Conservation (phyloP, 805 yeast genomes). For the Metschnikowia peoriensis region DNA sequence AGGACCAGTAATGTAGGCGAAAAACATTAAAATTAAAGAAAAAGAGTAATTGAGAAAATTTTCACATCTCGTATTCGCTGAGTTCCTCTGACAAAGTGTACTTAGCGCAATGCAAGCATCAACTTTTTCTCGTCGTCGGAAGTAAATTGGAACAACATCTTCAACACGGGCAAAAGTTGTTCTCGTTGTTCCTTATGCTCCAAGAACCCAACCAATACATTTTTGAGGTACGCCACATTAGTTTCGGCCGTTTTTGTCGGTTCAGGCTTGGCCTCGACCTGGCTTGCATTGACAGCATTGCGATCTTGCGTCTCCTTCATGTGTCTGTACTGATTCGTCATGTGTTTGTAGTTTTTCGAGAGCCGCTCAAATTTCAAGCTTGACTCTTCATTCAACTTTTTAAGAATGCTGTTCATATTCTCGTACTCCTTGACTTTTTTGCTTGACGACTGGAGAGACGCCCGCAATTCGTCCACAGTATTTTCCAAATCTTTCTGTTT, state of each 20-base stretch:
- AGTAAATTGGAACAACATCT: conserved; percentile 67
- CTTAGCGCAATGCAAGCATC: conserved; percentile 48
- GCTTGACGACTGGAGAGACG: conserved; percentile 51
- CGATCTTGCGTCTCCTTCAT: conserved; percentile 30
- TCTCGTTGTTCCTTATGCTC: conserved; percentile 92
- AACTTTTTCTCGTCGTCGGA: conserved; percentile 73
- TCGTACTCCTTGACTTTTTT: conserved; percentile 56
- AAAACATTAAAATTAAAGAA: no score
- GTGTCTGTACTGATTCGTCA: conserved; percentile 57
- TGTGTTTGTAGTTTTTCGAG: conserved; percentile 63
- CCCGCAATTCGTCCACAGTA: conserved; percentile 46
- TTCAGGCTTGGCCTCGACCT: conserved; percentile 4
- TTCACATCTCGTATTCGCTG: not conserved
- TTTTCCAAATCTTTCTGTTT: conserved; percentile 24
- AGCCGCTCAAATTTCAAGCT: conserved; percentile 64
- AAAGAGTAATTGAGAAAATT: not conserved
- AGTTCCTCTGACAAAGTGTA: not conserved
- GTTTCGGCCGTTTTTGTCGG: conserved; percentile 19
- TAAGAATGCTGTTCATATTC: conserved; percentile 49
- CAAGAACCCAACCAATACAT: conserved; percentile 85
- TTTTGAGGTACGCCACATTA: conserved; percentile 77
- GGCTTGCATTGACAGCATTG: conserved; percentile 2
- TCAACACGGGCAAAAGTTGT: conserved; percentile 80
- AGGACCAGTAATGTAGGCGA: no score
- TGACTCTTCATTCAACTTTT: conserved; percentile 64